These are phyloP conservation scores for Candida ulmi DNA, from an alignment of 805 yeast genomes.

Conservation along the genomic window DNA sequence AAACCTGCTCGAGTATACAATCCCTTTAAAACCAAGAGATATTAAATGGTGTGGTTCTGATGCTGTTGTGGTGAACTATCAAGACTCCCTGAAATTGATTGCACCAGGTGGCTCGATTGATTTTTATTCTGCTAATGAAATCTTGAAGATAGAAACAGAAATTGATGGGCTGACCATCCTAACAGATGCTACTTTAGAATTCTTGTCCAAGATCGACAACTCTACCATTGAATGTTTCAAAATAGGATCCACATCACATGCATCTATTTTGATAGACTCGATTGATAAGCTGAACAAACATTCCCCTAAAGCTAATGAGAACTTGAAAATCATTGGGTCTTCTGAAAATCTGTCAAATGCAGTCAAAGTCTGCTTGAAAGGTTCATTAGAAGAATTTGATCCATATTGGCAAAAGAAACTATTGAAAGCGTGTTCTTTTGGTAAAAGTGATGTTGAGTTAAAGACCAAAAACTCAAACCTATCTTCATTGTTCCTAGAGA, in stretches of 20 bases:
- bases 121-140: conserved; percentile 41
- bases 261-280: conserved; percentile 80
- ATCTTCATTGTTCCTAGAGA: conserved; percentile 41
- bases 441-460: conserved; percentile 52
- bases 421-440: conserved; percentile 79
- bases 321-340: conserved; percentile 47
- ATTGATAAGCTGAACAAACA: conserved; percentile 57
- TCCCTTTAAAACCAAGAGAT: conserved; percentile 34
- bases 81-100: conserved; percentile 60
- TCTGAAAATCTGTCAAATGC: conserved; percentile 49
- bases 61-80: conserved; percentile 56
- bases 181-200: conserved; percentile 48
- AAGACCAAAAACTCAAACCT: conserved; percentile 10
- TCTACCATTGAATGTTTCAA: conserved; percentile 58
- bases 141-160: conserved; percentile 41
- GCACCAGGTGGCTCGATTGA: conserved; percentile 62
- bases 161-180: conserved; percentile 68
- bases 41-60: conserved; percentile 85
- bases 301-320: conserved; percentile 79
- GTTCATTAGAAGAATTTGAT: conserved; percentile 75
- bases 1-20: conserved; percentile 20
- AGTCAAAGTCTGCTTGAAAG: conserved; percentile 63
- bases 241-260: conserved; percentile 79
- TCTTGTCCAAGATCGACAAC: conserved; percentile 57
- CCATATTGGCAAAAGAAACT: conserved; percentile 75